Base-by-base conservation (phyloP, 257 asterid species). In the Rauvolfia tetraphylla region DNA sequence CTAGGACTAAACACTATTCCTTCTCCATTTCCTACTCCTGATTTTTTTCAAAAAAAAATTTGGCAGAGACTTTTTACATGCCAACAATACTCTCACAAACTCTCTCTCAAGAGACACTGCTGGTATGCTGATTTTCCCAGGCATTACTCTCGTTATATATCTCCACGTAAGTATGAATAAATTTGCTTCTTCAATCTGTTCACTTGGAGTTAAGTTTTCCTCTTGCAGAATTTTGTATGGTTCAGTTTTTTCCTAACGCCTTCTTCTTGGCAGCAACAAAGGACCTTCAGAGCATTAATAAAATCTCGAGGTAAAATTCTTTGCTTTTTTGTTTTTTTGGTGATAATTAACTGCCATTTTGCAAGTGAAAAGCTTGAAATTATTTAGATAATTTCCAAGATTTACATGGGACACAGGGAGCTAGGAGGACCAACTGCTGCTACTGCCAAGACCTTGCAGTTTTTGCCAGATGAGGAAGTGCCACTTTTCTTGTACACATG, bases 51-150 rank as follows among this genome's bases (percentile, higher is more conserved):
- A n/a, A n/a, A n/a, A n/a, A n/a, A n/a, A 6, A 23, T 7, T 46
- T 38, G 69, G 53, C 84, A 91, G 91, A 85, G 92, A 80, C 79
- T 90, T 61, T 80, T 80, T 71, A 81, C 86, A 41, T 88, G 92
- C 80, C 88, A 89, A 72, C 81, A 77, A 18, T 83, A 84, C 81
- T 83, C 93, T 41, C 73, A 81, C 73, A 80, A 85, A 79, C 81
- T 87, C 22, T 82, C 88, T 61, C 80, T 86, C 38, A 71, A 81
- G 51, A 79, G 82, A 53, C 80, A 85, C 70, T 75, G 79, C 76
- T 81, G 85, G 86, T 80, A 29, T 80, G 59, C 91, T 41, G 80
- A 73, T 38, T 83, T 85, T 75, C 74, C 87, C 2, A 84, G 85
- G 81, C 74, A 76, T 79, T 74, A 84, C 74, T 70, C 75, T 80